phyloP scores from a whole-genome alignment of 2,329 filamentous ascomycete species.

The Fusarium sp. region DNA sequence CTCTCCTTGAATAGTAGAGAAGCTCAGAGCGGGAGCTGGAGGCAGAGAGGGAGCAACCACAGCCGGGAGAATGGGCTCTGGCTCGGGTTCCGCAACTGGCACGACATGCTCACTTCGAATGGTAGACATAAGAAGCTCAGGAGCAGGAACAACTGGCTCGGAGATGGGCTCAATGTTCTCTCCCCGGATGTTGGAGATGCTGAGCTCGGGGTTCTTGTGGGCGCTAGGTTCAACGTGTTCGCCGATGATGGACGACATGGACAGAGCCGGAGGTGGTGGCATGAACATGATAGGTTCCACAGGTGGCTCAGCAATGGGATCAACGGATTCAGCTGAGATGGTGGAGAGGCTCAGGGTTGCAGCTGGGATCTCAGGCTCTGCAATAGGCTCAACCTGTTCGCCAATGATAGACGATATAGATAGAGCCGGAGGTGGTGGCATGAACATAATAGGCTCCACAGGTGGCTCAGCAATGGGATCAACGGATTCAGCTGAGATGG shows the following conservation, averaged over 20 bases:
- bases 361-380: conserved; percentile 32
- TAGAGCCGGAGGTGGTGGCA: conserved; percentile 32
- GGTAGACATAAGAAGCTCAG: conserved; percentile 34
- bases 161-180: conserved; percentile 45
- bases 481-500: conserved; percentile 19
- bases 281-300: conserved; percentile 44
- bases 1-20: conserved; percentile 43
- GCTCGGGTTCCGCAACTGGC: conserved; percentile 32
- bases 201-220: conserved; percentile 25
- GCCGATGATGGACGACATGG: conserved; percentile 28
- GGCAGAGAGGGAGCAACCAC: conserved; percentile 21
- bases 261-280: conserved; percentile 32
- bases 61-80: conserved; percentile 2
- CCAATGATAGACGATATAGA: conserved; percentile 32
- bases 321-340: conserved; percentile 20
- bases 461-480: conserved; percentile 37
- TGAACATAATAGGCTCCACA: conserved; percentile 44
- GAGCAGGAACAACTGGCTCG: conserved; percentile 9
- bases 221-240: conserved; percentile 46
- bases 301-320: conserved; percentile 34
- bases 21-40: conserved; percentile 33
- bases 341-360: conserved; percentile 44
- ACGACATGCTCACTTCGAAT: conserved; percentile 40
- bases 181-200: conserved; percentile 38
- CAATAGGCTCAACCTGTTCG: conserved; percentile 47